These are phyloP conservation scores for Fusarium praegraminearum DNA, from an alignment of 2,329 filamentous ascomycete genomes.

Conservation along the genomic window DNA sequence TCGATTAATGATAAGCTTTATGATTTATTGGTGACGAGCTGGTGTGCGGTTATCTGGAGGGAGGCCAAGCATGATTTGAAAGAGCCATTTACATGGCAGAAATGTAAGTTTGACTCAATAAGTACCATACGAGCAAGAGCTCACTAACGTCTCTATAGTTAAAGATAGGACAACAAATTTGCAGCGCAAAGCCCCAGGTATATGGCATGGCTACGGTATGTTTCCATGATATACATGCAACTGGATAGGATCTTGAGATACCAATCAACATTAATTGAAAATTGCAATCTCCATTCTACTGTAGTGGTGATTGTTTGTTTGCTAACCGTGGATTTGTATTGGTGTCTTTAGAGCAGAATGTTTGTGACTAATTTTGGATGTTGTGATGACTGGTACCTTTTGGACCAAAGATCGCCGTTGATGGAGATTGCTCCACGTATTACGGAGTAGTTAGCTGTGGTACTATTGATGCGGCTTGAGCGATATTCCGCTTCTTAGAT, in stretches of 20 bases:
- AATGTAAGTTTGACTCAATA: constrained; percentile 31
- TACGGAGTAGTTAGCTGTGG: neutral
- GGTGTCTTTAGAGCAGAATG: neutral
- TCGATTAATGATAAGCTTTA: constrained; percentile 43
- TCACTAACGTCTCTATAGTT: constrained; percentile 18
- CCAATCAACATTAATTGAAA: neutral
- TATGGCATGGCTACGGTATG: constrained; percentile 1
- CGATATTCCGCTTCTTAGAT: neutral
- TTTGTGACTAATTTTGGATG: neutral
- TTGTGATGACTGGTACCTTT: neutral
- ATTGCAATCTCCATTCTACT: neutral
- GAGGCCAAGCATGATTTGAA: constrained; percentile 42
- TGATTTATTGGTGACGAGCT: constrained; percentile 49
- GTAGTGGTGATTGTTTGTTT: neutral
- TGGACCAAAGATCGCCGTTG: neutral
- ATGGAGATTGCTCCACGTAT: constrained; percentile 9
- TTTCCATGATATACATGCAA: neutral
- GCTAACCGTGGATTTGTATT: neutral
- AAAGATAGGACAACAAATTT: constrained; percentile 13
- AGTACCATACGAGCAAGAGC: neutral
- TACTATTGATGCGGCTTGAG: neutral
- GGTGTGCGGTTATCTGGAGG: constrained; percentile 49
- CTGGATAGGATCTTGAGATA: neutral
- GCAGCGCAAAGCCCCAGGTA: neutral
- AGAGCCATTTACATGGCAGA: constrained; percentile 44